A percentile compares a stretch with the other conserved stretches of the same genome.
phyloP scores from a whole-genome alignment of 257 asterid species.

The Verbascum thapsus region DNA sequence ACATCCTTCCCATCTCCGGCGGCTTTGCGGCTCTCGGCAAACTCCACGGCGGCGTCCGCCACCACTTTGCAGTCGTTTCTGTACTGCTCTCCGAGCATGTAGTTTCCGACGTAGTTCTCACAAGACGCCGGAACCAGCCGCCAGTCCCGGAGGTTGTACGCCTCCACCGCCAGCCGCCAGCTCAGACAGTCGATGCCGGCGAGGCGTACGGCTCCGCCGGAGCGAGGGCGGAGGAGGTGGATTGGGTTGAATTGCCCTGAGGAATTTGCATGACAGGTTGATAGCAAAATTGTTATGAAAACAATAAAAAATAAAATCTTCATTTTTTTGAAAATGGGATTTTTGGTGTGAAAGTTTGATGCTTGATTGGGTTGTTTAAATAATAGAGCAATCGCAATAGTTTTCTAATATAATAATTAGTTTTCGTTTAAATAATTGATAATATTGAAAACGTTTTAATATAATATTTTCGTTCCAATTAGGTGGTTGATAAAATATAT shows the following conservation, averaged over 20 bases:
- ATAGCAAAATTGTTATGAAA: slow-evolving; percentile 18
- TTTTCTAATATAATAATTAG: too few species aligned
- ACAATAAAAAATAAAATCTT: not conserved
- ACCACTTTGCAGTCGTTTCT: slow-evolving; percentile 46
- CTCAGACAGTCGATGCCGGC: slow-evolving; percentile 47
- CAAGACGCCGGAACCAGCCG: slow-evolving; percentile 41
- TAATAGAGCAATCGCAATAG: not conserved
- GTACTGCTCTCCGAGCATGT: slow-evolving; percentile 56
- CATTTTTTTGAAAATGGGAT: slow-evolving; percentile 10
- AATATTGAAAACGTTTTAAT: too few species aligned
- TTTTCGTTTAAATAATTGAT: too few species aligned
- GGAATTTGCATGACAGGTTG: slow-evolving; percentile 21
- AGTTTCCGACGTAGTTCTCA: slow-evolving; percentile 43
- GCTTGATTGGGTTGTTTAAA: slow-evolving; percentile 6
- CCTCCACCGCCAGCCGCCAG: slow-evolving; percentile 65
- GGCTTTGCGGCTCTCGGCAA: slow-evolving; percentile 31
- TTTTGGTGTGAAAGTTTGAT: not conserved
- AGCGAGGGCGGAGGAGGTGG: slow-evolving; percentile 43
- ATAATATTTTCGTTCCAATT: too few species aligned
- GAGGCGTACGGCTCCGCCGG: slow-evolving; percentile 31
- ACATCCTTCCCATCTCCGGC: slow-evolving; percentile 39
- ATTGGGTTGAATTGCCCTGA: slow-evolving; percentile 16
- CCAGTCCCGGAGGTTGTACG: slow-evolving; percentile 49
- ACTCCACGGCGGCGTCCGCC: slow-evolving; percentile 42
- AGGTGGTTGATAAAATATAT: too few species aligned